These are phyloP conservation scores for Tagetes patula DNA, from an alignment of 129 eudicot genomes.

Conservation along the genomic window DNA sequence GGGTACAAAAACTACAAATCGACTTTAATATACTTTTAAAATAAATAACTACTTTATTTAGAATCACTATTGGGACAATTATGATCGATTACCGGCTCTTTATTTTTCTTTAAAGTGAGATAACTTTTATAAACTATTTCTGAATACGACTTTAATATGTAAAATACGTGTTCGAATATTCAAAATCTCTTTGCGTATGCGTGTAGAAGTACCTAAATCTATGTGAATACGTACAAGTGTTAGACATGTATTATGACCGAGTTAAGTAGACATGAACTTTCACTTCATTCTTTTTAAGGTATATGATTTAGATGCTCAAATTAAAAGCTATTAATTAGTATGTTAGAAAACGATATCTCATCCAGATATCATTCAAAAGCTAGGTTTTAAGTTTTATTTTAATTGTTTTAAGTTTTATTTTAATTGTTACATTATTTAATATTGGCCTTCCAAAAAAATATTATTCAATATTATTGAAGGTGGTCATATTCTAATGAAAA, in stretches of 20 bases:
- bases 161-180: slow-evolving; percentile 19
- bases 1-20: slow-evolving; percentile 8
- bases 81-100: slow-evolving; percentile 9
- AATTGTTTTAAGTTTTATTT: background rate
- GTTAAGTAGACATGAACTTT: slow-evolving; percentile 10
- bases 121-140: background rate
- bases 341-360: background rate
- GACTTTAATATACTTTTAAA: background rate
- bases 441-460: too few relatives aligned
- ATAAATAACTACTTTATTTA: slow-evolving; percentile 9
- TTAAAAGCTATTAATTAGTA: slow-evolving; percentile 23
- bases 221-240: slow-evolving; percentile 25
- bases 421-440: background rate
- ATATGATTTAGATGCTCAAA: slow-evolving; percentile 26
- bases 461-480: background rate
- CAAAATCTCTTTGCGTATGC: background rate
- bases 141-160: slow-evolving; percentile 15
- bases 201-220: slow-evolving; percentile 12
- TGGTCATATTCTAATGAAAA: background rate
- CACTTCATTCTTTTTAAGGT: slow-evolving; percentile 32
- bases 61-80: background rate
- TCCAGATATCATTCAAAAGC: background rate
- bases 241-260: background rate
- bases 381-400: background rate
- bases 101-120: background rate